These are phyloP conservation scores for Irpex rosettiformis DNA, from an alignment of 1,284 basidiomycete genomes.

Conservation along the genomic window DNA sequence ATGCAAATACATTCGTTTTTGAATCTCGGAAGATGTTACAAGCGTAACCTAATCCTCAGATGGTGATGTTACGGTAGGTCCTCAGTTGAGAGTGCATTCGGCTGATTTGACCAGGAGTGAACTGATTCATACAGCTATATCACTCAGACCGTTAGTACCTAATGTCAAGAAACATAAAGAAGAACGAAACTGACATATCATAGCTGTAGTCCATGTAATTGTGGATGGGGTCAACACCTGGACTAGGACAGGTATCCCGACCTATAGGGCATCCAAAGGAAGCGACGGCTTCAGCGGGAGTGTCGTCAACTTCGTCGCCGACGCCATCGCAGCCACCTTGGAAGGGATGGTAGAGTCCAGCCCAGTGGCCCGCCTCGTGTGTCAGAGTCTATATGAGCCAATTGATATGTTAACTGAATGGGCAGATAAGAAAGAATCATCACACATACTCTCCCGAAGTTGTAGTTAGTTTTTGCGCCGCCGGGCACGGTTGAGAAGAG, in stretches of 20 bases:
- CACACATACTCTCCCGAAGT: slow-evolving; percentile 37
- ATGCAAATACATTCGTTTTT: no score
- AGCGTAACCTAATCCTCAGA: slow-evolving; percentile 11
- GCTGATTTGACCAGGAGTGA: slow-evolving; percentile 43
- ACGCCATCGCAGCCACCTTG: slow-evolving; percentile 48
- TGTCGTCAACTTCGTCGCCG: slow-evolving; percentile 51
- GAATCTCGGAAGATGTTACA: slow-evolving; percentile 30
- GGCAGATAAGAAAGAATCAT: neutral
- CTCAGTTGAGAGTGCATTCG: slow-evolving; percentile 39
- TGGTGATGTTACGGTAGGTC: slow-evolving; percentile 42
- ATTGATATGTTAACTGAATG: neutral
- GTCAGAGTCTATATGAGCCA: slow-evolving; percentile 39
- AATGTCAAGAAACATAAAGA: neutral
- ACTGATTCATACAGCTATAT: slow-evolving; percentile 42
- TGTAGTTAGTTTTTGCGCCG: slow-evolving; percentile 41
- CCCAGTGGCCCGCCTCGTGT: slow-evolving; percentile 57
- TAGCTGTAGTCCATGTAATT: slow-evolving; percentile 29
- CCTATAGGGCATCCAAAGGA: slow-evolving; percentile 44
- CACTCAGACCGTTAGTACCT: neutral
- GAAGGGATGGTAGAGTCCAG: slow-evolving; percentile 59
- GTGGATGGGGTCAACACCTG: slow-evolving; percentile 39
- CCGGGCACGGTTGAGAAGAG: slow-evolving; percentile 49
- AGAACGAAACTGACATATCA: slow-evolving; percentile 16
- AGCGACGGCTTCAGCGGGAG: slow-evolving; percentile 42
- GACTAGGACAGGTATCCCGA: slow-evolving; percentile 43